These are phyloP conservation scores for Cairneyella variabilis DNA, from an alignment of 495 filamentous ascomycete species.

Conservation along the genomic window DNA sequence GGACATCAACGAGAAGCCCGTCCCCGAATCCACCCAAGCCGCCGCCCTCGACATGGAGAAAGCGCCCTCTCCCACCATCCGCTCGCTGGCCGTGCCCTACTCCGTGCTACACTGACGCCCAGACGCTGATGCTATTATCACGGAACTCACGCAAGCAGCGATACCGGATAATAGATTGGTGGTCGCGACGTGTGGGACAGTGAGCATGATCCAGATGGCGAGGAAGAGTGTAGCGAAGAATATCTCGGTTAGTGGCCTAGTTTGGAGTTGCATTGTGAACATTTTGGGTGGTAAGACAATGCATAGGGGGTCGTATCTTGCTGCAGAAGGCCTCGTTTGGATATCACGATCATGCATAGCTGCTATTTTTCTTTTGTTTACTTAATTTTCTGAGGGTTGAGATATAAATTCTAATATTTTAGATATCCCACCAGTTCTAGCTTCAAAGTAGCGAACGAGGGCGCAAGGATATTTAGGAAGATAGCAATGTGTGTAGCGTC, in stretches of 20 bases:
- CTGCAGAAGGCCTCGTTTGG: too few relatives aligned
- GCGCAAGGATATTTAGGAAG: too few relatives aligned
- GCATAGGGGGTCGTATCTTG: too few relatives aligned
- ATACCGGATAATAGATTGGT: conserved; percentile 39
- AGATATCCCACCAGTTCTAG: too few relatives aligned
- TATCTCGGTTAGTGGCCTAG: conserved; percentile 43
- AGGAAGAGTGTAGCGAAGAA: conserved; percentile 46
- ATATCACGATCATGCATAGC: too few relatives aligned
- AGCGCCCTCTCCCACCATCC: neutral
- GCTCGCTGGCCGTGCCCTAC: neutral
- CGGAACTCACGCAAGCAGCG: conserved; percentile 35
- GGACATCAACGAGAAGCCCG: neutral
- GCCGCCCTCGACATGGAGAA: conserved; percentile 23
- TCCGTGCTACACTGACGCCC: conserved; percentile 32
- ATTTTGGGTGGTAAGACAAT: conserved; percentile 53
- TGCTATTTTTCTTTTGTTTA: too few relatives aligned
- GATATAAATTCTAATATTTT: too few relatives aligned
- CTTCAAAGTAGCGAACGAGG: too few relatives aligned
- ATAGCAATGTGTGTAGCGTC: too few relatives aligned
- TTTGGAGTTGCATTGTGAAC: conserved; percentile 50
- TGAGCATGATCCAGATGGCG: conserved; percentile 41
- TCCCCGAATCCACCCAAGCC: conserved; percentile 17
- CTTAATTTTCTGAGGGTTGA: too few relatives aligned
- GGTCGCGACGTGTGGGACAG: conserved; percentile 49
- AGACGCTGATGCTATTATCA: conserved; percentile 37